Conservation (phyloP, 2,329 filamentous ascomycete genomes). For the Hymenoscyphus scutula region DNA sequence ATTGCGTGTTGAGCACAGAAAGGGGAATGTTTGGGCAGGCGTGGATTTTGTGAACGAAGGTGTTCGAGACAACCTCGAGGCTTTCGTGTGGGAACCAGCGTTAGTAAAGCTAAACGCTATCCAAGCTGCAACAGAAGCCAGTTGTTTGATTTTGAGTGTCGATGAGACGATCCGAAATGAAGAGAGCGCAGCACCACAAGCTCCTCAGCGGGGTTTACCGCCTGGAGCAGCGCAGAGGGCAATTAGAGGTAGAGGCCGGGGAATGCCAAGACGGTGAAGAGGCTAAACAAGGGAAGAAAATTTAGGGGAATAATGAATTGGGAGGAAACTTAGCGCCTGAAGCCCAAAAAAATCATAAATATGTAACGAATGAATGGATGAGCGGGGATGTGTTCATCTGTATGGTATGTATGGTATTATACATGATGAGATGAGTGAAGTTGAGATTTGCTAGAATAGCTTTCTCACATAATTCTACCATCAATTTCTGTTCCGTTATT, state of each 20-base stretch:
- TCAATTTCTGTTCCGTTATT: not conserved
- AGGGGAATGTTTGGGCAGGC: slow-evolving; percentile 89
- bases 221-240: slow-evolving; percentile 86
- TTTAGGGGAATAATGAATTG: not conserved
- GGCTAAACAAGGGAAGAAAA: slow-evolving; percentile 5
- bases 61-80: slow-evolving; percentile 89
- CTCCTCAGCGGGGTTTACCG: slow-evolving; percentile 70
- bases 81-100: slow-evolving; percentile 96
- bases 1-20: slow-evolving; percentile 92
- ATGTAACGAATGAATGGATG: not conserved
- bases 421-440: slow-evolving; percentile 8
- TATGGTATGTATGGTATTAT: slow-evolving; percentile 15
- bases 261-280: slow-evolving; percentile 68
- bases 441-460: not conserved
- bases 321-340: not conserved
- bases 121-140: slow-evolving; percentile 91
- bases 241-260: slow-evolving; percentile 76
- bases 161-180: slow-evolving; percentile 99
- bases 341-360: not conserved
- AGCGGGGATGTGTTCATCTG: not conserved
- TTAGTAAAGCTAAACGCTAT: slow-evolving; percentile 97
- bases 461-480: not conserved
- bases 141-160: slow-evolving; percentile 91
- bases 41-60: slow-evolving; percentile 94
- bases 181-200: slow-evolving; percentile 82